A percentile compares a stretch with the other conserved stretches of the same genome.
Evolutionary conservation across 1,284 basidiomycete genomes (phyloP).

Genomic region (Vanrija humicola): DNA sequence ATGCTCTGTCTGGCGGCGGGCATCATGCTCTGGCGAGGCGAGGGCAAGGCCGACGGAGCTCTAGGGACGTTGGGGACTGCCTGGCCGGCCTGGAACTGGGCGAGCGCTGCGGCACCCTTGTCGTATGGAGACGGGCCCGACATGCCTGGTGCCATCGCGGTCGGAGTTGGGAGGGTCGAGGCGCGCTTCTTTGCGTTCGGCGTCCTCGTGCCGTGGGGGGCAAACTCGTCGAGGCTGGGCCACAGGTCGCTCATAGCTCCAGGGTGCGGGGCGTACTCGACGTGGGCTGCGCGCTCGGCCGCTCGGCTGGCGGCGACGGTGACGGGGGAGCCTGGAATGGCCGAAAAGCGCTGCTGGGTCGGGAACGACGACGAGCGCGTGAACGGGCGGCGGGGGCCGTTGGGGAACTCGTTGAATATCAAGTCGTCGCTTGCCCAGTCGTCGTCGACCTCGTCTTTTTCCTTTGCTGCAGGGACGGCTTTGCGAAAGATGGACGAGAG

Average conservation of each 20-base stretch:
- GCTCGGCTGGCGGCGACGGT: background rate
- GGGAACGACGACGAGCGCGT: background rate
- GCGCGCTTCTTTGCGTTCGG: slow-evolving; percentile 17
- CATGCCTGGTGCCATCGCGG: background rate
- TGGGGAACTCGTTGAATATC: background rate
- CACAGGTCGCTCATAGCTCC: slow-evolving; percentile 13
- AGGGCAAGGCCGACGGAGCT: background rate
- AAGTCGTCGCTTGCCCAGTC: no score
- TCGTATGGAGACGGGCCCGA: slow-evolving; percentile 11
- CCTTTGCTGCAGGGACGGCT: no score
- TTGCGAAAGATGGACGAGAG: no score
- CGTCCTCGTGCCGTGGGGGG: slow-evolving; percentile 12
- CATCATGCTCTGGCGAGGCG: background rate
- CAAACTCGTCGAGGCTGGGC: slow-evolving; percentile 17
- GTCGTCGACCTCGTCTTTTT: background rate
- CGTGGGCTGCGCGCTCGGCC: background rate
- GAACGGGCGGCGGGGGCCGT: background rate
- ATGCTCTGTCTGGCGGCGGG: background rate
- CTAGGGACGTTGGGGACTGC: background rate
- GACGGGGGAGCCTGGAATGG: background rate
- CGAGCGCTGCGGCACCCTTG: slow-evolving; percentile 12
- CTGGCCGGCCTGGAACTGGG: background rate
- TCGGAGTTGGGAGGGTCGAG: background rate
- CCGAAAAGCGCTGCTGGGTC: background rate
- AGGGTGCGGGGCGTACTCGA: slow-evolving; percentile 16